A percentile compares a stretch with the other conserved stretches of the same genome.
phyloP scores from a whole-genome alignment of 495 filamentous ascomycete species.

The Penicillium lividum region DNA sequence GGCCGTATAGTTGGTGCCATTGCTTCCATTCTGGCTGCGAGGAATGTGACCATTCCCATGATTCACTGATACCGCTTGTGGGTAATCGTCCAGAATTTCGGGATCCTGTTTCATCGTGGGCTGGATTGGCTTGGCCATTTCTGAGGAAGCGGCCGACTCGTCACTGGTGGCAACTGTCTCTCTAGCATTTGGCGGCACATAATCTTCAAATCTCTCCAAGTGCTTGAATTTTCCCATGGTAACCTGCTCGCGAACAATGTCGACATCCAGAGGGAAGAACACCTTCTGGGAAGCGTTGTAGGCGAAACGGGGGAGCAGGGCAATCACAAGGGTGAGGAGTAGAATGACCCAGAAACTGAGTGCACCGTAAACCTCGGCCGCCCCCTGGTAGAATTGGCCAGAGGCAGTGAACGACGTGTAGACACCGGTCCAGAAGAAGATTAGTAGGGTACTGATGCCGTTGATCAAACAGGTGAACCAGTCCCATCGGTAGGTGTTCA shows the following conservation, averaged over 20 bases:
- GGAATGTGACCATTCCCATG: slow-evolving; percentile 63
- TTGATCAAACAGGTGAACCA: slow-evolving; percentile 88
- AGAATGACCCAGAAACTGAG: slow-evolving; percentile 84
- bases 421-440: slow-evolving; percentile 96
- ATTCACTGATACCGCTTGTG: slow-evolving; percentile 73
- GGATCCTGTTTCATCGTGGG: slow-evolving; percentile 55
- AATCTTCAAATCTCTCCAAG: slow-evolving; percentile 55
- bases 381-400: slow-evolving; percentile 74
- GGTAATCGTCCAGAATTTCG: slow-evolving; percentile 81
- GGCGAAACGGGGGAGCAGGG: slow-evolving; percentile 80
- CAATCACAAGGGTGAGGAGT: slow-evolving; percentile 72
- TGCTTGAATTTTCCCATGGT: slow-evolving; percentile 76
- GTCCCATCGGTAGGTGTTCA: slow-evolving; percentile 98
- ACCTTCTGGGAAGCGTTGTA: slow-evolving; percentile 89
- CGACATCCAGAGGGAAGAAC: slow-evolving; percentile 87
- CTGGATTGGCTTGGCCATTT: slow-evolving; percentile 63
- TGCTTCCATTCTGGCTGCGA: slow-evolving; percentile 86
- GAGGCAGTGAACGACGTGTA: slow-evolving; percentile 73
- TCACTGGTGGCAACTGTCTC: slow-evolving; percentile 33
- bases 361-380: slow-evolving; percentile 74
- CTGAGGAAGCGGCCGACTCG: slow-evolving; percentile 59
- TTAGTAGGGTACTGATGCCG: slow-evolving; percentile 74
- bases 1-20: slow-evolving; percentile 88
- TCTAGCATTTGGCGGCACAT: slow-evolving; percentile 38
- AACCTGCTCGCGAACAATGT: slow-evolving; percentile 94